phyloP scores from a whole-genome alignment of 208 protist species.

The Acanthamoeba royreba region DNA sequence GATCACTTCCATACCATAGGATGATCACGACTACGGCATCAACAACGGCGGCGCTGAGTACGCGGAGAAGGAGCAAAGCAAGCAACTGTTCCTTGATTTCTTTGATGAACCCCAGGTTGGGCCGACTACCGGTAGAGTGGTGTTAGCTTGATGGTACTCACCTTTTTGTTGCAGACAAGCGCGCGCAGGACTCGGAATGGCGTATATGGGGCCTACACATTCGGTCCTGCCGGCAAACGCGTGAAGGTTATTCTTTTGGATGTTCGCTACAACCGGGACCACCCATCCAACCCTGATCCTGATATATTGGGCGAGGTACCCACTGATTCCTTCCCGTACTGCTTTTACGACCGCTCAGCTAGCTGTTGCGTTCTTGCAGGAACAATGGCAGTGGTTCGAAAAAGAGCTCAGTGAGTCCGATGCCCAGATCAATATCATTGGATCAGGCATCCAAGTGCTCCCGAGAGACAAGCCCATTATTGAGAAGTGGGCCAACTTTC shows the following conservation, averaged over 20 bases:
- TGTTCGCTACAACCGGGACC: conserved; percentile 12
- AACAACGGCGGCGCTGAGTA: neutral
- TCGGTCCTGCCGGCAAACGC: neutral
- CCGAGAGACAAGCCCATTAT: neutral
- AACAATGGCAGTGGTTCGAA: conserved; percentile 20
- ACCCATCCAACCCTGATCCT: neutral
- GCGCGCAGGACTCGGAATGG: neutral
- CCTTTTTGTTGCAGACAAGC: too few relatives aligned
- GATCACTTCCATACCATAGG: neutral
- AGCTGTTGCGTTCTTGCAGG: too few relatives aligned
- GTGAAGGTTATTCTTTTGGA: neutral
- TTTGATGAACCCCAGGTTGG: neutral
- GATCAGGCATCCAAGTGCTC: neutral
- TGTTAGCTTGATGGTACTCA: too few relatives aligned
- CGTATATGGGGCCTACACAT: conserved; percentile 5
- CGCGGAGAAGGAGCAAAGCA: neutral
- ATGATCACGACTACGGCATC: conserved; percentile 25
- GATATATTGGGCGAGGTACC: neutral
- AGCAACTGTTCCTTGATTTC: conserved; percentile 6
- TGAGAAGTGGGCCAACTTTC: conserved; percentile 21
- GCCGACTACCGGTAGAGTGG: too few relatives aligned
- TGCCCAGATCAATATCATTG: neutral
- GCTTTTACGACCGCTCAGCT: too few relatives aligned
- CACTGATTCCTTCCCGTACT: neutral
- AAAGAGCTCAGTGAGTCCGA: neutral